Percentiles rank a stretch among this genome's conserved stretches.
These are phyloP conservation scores for Mercurialis annua DNA, from an alignment of 345 rosid genomes.

Conservation along the genomic window DNA sequence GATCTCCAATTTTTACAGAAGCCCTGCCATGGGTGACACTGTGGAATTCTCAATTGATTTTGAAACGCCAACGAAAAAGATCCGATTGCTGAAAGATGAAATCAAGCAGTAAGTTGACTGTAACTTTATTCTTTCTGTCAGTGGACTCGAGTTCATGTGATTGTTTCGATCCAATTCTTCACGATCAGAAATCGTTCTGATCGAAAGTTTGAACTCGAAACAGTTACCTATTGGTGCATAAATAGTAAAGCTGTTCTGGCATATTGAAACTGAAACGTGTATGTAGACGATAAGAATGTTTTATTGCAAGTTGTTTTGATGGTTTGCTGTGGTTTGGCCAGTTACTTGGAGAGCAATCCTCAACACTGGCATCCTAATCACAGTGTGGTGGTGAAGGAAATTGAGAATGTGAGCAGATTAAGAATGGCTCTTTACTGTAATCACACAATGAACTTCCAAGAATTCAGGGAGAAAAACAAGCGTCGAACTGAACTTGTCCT, in stretches of 20 bases:
- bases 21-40: conserved; percentile 81
- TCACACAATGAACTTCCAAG: conserved; percentile 35
- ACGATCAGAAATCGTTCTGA: too few species aligned
- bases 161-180: not conserved
- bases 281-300: not conserved
- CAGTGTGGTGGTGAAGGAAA: conserved; percentile 26
- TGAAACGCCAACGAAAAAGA: conserved; percentile 54
- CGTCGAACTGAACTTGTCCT: conserved; percentile 22
- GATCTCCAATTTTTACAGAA: conserved; percentile 72
- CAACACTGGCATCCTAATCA: conserved; percentile 30
- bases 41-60: conserved; percentile 73
- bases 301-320: too few species aligned
- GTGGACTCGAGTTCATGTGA: not conserved
- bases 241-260: too few species aligned
- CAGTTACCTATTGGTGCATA: too few species aligned
- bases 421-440: conserved; percentile 27
- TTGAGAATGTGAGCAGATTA: conserved; percentile 26
- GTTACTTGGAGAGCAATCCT: conserved; percentile 26
- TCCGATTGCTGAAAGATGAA: conserved; percentile 53
- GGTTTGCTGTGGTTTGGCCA: not conserved
- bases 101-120: conserved; percentile 46
- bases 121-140: not conserved
- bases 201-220: too few species aligned
- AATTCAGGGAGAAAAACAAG: conserved; percentile 25
- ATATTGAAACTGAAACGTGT: too few species aligned